Percentiles rank a stretch among this genome's conserved stretches.
Evolutionary conservation across 1,284 basidiomycete genomes (phyloP).

Genomic region (Malassezia nana): DNA sequence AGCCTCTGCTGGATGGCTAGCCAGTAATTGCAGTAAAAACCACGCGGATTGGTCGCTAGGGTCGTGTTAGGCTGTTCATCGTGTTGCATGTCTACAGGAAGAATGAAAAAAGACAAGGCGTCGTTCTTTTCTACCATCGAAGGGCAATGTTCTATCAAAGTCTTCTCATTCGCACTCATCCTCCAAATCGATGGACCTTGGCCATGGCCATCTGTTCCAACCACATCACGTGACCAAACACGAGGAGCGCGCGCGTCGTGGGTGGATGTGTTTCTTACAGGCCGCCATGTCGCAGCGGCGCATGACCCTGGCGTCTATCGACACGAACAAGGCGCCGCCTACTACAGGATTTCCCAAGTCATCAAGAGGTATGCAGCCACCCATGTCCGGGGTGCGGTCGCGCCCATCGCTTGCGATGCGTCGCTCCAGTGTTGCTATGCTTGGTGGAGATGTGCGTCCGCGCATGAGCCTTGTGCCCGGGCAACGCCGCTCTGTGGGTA

Average conservation of each 20-base stretch:
- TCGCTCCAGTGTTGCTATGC: conserved; percentile 8
- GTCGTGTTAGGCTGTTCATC: too few species aligned
- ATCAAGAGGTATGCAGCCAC: neutral
- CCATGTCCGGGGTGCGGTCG: neutral
- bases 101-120: too few species aligned
- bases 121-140: too few species aligned
- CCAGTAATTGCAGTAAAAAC: neutral
- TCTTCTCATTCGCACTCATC: too few species aligned
- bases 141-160: too few species aligned
- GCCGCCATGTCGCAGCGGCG: conserved; percentile 22
- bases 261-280: neutral
- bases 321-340: conserved; percentile 23
- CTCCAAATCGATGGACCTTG: too few species aligned
- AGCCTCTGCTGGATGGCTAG: neutral
- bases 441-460: neutral
- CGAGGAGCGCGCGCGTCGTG: neutral
- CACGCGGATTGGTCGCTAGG: too few species aligned
- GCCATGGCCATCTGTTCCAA: too few species aligned
- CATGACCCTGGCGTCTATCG: conserved; percentile 32
- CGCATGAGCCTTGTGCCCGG: conserved; percentile 7
- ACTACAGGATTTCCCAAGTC: neutral
- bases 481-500: conserved; percentile 9
- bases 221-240: conserved; percentile 3
- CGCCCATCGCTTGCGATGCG: conserved; percentile 14
- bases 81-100: too few species aligned